These are phyloP conservation scores for Ophidiomyces ophidiicola DNA, from an alignment of 2,329 filamentous ascomycete genomes.

Conservation along the genomic window DNA sequence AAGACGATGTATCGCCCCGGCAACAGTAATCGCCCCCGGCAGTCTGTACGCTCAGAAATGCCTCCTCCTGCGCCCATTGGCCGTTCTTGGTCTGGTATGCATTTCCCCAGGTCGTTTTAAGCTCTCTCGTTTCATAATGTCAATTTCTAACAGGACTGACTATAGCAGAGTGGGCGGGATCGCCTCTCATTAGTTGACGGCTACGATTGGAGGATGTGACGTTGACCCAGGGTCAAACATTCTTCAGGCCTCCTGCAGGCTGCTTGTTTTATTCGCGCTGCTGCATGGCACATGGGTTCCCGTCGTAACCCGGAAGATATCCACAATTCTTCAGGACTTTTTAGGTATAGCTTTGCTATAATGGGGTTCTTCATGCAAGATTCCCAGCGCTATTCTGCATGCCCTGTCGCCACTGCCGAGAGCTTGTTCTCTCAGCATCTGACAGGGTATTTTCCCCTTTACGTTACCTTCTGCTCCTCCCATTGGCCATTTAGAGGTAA, in stretches of 20 bases:
- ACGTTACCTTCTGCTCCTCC: too few species aligned
- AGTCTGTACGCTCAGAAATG: too few species aligned
- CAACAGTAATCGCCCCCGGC: neutral
- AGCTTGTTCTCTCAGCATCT: too few species aligned
- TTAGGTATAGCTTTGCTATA: neutral
- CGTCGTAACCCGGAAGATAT: neutral
- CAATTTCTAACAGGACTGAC: slow-evolving; percentile 3
- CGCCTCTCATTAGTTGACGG: neutral
- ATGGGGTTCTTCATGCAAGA: slow-evolving; percentile 7
- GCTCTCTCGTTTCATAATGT: neutral
- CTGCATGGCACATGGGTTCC: neutral
- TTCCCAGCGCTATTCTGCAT: neutral
- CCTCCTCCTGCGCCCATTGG: neutral
- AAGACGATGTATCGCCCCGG: slow-evolving; percentile 5
- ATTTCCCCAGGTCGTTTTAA: neutral
- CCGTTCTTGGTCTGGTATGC: neutral
- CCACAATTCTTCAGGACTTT: slow-evolving; percentile 9
- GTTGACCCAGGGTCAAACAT: slow-evolving; percentile 5
- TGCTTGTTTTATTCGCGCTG: neutral
- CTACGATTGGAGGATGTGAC: neutral
- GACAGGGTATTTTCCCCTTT: too few species aligned
- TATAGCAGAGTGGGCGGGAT: slow-evolving; percentile 2
- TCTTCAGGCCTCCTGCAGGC: slow-evolving; percentile 5
- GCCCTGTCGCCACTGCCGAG: slow-evolving; percentile 2
- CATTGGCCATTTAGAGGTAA: too few species aligned